These are phyloP conservation scores for Pichia pseudocactophila DNA, from an alignment of 805 yeast species.

Conservation along the genomic window DNA sequence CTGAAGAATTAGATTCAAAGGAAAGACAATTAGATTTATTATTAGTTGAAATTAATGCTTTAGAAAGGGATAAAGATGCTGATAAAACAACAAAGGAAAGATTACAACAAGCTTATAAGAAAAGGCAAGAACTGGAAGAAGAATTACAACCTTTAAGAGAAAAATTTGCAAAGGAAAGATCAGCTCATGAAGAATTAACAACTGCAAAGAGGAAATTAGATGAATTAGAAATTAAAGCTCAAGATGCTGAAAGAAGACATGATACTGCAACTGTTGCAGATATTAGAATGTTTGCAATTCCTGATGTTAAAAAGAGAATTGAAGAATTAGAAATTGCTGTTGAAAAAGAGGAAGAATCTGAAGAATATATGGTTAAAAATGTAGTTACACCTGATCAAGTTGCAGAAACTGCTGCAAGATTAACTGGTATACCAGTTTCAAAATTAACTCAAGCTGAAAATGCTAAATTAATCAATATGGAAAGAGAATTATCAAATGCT, in stretches of 20 bases:
- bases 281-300: slow-evolving; percentile 93
- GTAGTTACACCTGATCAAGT: slow-evolving; percentile 72
- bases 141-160: slow-evolving; percentile 78
- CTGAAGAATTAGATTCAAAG: slow-evolving; percentile 88
- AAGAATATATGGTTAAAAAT: slow-evolving; percentile 65
- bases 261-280: slow-evolving; percentile 95
- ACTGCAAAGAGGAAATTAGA: slow-evolving; percentile 84
- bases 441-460: slow-evolving; percentile 95
- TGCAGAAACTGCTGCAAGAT: slow-evolving; percentile 93
- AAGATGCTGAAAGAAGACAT: slow-evolving; percentile 94
- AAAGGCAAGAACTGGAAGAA: slow-evolving; percentile 77
- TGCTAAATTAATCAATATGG: slow-evolving; percentile 90
- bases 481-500: slow-evolving; percentile 63
- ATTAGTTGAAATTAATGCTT: slow-evolving; percentile 93
- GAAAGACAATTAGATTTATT: slow-evolving; percentile 88
- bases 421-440: slow-evolving; percentile 94
- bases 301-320: slow-evolving; percentile 75
- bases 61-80: slow-evolving; percentile 91
- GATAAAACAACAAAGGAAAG: slow-evolving; percentile 79
- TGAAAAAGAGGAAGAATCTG: slow-evolving; percentile 46
- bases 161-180: slow-evolving; percentile 76
- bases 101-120: slow-evolving; percentile 66
- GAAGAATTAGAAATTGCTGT: slow-evolving; percentile 66
- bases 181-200: slow-evolving; percentile 86
- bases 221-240: slow-evolving; percentile 86